Conservation (phyloP, 1,284 basidiomycete species). For the Leccinum subspadiceum region DNA sequence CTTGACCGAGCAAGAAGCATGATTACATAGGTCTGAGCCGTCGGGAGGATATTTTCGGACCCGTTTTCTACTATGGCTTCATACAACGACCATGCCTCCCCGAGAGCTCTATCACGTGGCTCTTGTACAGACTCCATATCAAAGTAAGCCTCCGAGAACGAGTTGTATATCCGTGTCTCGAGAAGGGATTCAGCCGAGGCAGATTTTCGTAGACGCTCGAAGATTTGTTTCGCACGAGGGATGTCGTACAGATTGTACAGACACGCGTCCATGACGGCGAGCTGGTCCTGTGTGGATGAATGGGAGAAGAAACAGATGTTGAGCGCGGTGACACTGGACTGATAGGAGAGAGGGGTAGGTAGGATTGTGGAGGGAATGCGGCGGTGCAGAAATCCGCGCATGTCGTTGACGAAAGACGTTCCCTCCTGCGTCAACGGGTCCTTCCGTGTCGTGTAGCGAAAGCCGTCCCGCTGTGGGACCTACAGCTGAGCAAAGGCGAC, state of each 20-base stretch:
- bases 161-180: no score
- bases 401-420: conserved; percentile 29
- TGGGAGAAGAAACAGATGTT: conserved; percentile 64
- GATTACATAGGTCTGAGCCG: no score
- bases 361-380: conserved; percentile 53
- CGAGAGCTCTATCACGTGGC: no score
- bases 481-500: conserved; percentile 42
- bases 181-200: no score
- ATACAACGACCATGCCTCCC: no score
- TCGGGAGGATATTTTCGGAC: no score
- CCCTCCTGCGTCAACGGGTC: conserved; percentile 23
- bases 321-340: conserved; percentile 33
- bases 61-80: no score
- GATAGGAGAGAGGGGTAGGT: conserved; percentile 58
- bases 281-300: conserved; percentile 61
- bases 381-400: conserved; percentile 50
- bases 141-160: no score
- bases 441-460: conserved; percentile 35
- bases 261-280: conserved; percentile 79
- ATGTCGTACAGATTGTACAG: conserved; percentile 72
- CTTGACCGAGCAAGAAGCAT: no score
- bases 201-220: conserved; percentile 51
- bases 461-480: conserved; percentile 36
- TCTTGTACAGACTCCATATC: no score
- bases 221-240: conserved; percentile 64